These are phyloP conservation scores for Colletotrichum lindemuthianum DNA, from an alignment of 2,329 filamentous ascomycete species.

Conservation along the genomic window DNA sequence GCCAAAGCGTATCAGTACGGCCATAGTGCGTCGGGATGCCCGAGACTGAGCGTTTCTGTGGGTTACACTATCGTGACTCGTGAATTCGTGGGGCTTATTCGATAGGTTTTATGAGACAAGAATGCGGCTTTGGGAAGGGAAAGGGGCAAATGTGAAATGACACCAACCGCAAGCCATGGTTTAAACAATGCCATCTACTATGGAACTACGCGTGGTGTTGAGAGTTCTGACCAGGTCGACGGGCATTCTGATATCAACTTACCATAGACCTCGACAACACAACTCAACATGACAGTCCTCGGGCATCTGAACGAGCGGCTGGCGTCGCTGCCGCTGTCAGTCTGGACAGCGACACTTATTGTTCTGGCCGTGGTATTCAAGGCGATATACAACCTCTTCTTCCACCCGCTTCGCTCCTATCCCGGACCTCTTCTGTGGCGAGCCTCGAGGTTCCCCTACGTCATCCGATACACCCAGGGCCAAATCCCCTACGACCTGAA, in stretches of 20 bases:
- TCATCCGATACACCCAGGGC: not conserved
- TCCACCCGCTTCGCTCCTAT: constrained; percentile 22
- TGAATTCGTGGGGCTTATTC: not conserved
- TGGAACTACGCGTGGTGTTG: not conserved
- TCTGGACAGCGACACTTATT: not conserved
- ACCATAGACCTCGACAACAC: not conserved
- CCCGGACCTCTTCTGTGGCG: constrained; percentile 32
- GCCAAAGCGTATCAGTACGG: constrained; percentile 1
- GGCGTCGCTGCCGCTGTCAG: not conserved
- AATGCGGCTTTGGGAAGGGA: not conserved
- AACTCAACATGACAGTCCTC: constrained; percentile 3
- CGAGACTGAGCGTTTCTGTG: constrained; percentile 2
- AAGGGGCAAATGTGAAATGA: not conserved
- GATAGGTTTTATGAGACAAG: not conserved
- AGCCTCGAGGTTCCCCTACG: constrained; percentile 12
- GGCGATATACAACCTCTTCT: constrained; percentile 19
- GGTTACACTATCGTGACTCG: constrained; percentile 4
- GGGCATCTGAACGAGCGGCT: constrained; percentile 1
- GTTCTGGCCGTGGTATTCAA: not conserved
- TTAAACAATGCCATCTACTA: constrained; percentile 5
- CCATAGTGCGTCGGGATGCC: constrained; percentile 2
- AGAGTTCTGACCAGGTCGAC: not conserved
- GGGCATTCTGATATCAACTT: not conserved
- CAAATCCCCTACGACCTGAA: constrained; percentile 40
- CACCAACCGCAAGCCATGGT: not conserved